A percentile compares a stretch with the other conserved stretches of the same genome.
phyloP scores from a whole-genome alignment of 352 stramenopile species.

The Pythium coloratum region DNA sequence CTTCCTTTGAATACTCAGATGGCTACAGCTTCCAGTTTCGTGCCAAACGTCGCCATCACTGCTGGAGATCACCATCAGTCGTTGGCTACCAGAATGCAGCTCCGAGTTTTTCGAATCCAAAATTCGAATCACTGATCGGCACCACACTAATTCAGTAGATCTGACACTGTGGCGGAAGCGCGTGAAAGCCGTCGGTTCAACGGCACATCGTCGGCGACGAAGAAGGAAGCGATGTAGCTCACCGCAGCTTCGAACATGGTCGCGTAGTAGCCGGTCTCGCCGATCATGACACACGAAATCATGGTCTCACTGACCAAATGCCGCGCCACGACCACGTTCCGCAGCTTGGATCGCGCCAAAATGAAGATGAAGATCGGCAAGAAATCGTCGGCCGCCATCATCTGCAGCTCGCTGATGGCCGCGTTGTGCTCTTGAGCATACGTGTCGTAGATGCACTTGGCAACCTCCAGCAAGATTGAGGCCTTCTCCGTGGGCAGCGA shows the following conservation, averaged over 20 bases:
- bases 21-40: neutral
- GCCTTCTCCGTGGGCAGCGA: conserved; percentile 70
- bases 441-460: conserved; percentile 73
- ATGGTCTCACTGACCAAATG: conserved; percentile 80
- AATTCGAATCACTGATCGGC: neutral
- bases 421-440: conserved; percentile 45
- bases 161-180: neutral
- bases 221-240: conserved; percentile 59
- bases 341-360: conserved; percentile 48
- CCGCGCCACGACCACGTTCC: conserved; percentile 55
- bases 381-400: conserved; percentile 76
- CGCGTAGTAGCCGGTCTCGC: conserved; percentile 78
- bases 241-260: conserved; percentile 79
- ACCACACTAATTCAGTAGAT: neutral
- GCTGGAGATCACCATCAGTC: too few relatives aligned
- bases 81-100: too few relatives aligned
- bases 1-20: too few relatives aligned
- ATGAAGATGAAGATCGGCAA: conserved; percentile 83
- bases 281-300: conserved; percentile 72
- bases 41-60: too few relatives aligned
- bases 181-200: neutral
- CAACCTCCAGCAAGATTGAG: conserved; percentile 59
- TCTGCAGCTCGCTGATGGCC: conserved; percentile 18
- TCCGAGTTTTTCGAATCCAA: neutral
- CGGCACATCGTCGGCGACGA: conserved; percentile 9